A percentile compares a stretch with the other conserved stretches of the same genome.
Evolutionary conservation across 108 stramenopile genomes (phyloP).

Genomic region (Cylindrotheca closterium): DNA sequence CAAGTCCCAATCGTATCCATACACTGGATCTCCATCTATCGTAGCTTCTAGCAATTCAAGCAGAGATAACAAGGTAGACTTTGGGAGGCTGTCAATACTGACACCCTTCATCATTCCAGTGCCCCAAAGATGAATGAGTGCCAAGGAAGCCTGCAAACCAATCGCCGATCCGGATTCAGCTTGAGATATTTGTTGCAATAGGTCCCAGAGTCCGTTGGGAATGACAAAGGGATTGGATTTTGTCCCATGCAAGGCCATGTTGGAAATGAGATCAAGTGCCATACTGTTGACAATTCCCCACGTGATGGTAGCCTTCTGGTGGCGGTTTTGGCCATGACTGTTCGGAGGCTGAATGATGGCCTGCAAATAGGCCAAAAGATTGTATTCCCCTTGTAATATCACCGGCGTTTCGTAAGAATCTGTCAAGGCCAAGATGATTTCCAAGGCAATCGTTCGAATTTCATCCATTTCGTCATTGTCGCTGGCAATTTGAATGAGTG

Average conservation of each 20-base stretch:
- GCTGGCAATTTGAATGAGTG: not conserved
- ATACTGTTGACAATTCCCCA: not conserved
- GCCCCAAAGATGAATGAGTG: not conserved
- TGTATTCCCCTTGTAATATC: not conserved
- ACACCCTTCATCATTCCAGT: not conserved
- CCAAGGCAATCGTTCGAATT: not conserved
- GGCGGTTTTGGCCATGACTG: not conserved
- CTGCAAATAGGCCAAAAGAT: not conserved
- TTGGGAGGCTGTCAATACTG: not conserved
- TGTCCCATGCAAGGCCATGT: not conserved
- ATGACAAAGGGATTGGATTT: not conserved
- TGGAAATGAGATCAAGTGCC: not conserved
- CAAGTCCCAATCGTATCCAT: slow-evolving; percentile 1
- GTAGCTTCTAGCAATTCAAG: not conserved
- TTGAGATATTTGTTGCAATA: not conserved
- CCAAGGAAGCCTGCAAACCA: not conserved
- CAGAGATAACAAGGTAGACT: not conserved
- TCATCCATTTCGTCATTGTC: not conserved
- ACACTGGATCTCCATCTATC: slow-evolving; percentile 1
- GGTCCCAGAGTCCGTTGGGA: not conserved
- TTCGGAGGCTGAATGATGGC: not conserved
- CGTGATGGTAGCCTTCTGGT: not conserved
- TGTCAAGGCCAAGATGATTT: not conserved
- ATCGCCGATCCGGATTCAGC: not conserved
- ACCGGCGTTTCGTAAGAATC: not conserved